Conservation (phyloP, 148 eudicot genomes). For the Rhododendron williamsianum region DNA sequence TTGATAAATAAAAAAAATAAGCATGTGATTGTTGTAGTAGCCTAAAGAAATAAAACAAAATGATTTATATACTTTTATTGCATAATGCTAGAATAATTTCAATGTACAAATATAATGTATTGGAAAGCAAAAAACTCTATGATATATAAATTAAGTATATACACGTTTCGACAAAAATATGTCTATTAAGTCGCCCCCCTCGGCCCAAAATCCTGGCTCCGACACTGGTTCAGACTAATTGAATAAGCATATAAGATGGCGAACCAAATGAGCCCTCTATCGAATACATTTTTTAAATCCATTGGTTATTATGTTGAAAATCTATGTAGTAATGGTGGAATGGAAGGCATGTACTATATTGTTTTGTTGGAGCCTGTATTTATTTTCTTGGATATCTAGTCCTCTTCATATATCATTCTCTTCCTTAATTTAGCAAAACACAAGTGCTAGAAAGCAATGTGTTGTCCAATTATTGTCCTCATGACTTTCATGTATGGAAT, state of each 20-base stretch:
- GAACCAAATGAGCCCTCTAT: not conserved
- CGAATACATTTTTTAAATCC: not conserved
- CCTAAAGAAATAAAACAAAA: not conserved
- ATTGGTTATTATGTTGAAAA: not conserved
- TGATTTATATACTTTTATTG: not conserved
- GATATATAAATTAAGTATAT: not conserved
- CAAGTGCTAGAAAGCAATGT: not conserved
- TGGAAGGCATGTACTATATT: not conserved
- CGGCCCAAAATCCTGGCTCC: too few species aligned
- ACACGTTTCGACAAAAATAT: too few species aligned
- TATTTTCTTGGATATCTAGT: not conserved
- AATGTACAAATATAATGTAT: not conserved
- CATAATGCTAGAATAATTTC: not conserved
- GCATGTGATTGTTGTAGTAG: not conserved
- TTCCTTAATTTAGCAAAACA: constrained; percentile 7
- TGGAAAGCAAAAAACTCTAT: not conserved
- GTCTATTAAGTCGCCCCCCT: not conserved
- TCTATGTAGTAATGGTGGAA: not conserved
- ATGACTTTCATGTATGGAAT: not conserved
- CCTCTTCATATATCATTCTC: not conserved
- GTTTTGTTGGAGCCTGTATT: not conserved
- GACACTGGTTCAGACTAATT: not conserved
- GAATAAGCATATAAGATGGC: not conserved
- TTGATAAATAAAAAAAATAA: too few species aligned
- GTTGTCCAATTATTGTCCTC: not conserved